Evolutionary conservation across 345 rosid species (phyloP).

Genomic region (Schrenkiella parvula): DNA sequence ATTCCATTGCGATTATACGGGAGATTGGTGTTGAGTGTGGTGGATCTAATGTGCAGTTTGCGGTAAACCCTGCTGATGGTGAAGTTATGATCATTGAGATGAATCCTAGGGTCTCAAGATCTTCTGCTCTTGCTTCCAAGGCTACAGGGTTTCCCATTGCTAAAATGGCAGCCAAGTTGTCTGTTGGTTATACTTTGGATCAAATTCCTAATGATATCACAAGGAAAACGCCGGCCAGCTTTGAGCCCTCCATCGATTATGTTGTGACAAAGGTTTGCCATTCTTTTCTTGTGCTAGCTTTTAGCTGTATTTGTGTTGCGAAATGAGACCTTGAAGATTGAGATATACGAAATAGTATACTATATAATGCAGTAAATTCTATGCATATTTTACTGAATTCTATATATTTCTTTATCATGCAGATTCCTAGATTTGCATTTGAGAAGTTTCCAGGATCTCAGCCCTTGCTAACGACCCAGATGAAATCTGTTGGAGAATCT

Average conservation of each 20-base stretch:
- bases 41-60: slow-evolving; percentile 97
- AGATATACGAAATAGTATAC: too few species aligned
- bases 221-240: slow-evolving; percentile 96
- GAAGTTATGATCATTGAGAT: slow-evolving; percentile 98
- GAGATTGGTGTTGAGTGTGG: slow-evolving; percentile 99
- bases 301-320: background rate
- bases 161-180: slow-evolving; percentile 97
- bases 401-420: slow-evolving; percentile 25
- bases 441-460: slow-evolving; percentile 98
- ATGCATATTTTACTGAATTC: background rate
- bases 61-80: slow-evolving; percentile 90
- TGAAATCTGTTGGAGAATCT: slow-evolving; percentile 97
- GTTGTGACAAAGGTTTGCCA: slow-evolving; percentile 82
- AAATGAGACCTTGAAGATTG: background rate
- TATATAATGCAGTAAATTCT: too few species aligned
- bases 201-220: slow-evolving; percentile 99
- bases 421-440: slow-evolving; percentile 97
- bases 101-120: slow-evolving; percentile 97
- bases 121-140: slow-evolving; percentile 96
- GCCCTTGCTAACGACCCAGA: slow-evolving; percentile 84
- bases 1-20: slow-evolving; percentile 77
- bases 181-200: slow-evolving; percentile 87
- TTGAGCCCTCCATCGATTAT: slow-evolving; percentile 97
- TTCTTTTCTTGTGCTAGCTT: slow-evolving; percentile 1
- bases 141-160: slow-evolving; percentile 99